A percentile compares a stretch with the other conserved stretches of the same genome.
phyloP scores from a whole-genome alignment of 208 protist species.

The Leishmania martiniquensis region DNA sequence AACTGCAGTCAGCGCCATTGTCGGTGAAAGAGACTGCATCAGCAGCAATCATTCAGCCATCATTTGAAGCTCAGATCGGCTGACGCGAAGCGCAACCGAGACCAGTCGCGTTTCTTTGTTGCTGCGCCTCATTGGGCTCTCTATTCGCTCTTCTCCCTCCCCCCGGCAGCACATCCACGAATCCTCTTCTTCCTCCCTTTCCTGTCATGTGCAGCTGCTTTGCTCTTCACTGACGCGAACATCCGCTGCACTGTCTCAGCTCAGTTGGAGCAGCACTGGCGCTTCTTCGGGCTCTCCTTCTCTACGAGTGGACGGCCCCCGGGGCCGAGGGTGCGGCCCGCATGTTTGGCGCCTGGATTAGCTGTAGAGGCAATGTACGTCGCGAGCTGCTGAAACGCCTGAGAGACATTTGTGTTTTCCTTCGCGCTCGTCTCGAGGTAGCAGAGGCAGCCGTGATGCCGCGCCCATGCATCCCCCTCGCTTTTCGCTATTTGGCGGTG shows the following conservation, averaged over 20 bases:
- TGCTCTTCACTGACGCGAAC: not conserved
- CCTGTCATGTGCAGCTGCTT: not conserved
- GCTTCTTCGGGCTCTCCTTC: conserved; percentile 24
- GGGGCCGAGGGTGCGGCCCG: conserved; percentile 25
- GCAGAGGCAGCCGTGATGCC: conserved; percentile 70
- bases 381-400: conserved; percentile 84
- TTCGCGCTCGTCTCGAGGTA: conserved; percentile 91
- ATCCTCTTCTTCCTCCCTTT: not conserved
- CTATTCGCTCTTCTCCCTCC: not conserved
- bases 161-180: not conserved
- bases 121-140: not conserved
- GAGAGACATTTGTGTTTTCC: conserved; percentile 87
- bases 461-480: conserved; percentile 85
- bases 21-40: not conserved
- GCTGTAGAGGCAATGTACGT: conserved; percentile 66
- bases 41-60: not conserved
- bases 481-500: conserved; percentile 77
- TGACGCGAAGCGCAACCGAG: not conserved
- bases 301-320: conserved; percentile 29
- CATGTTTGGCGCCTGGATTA: conserved; percentile 32
- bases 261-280: conserved; percentile 30
- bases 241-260: not conserved
- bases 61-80: not conserved
- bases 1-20: not conserved
- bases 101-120: not conserved